Evolutionary conservation across 768 basidiomycete species (phyloP).

Genomic region (Kwoniella pini): DNA sequence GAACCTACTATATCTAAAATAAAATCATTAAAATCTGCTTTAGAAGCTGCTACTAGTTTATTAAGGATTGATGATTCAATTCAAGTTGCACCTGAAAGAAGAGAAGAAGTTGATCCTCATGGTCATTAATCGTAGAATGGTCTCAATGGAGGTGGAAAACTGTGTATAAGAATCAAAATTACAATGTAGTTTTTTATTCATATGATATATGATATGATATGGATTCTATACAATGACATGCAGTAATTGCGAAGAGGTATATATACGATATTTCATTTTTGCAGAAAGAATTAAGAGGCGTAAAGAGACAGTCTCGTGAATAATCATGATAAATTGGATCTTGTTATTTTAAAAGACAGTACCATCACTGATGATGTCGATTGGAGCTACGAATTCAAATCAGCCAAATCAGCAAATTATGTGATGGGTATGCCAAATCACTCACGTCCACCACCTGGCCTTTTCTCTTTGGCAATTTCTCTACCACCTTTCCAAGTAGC

Average conservation of each 20-base stretch:
- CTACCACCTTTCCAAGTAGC: conserved; percentile 97
- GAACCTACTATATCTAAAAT: conserved; percentile 98
- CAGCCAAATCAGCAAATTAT: too few relatives aligned
- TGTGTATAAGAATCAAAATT: neutral
- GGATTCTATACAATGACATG: too few relatives aligned
- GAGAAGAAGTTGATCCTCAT: conserved; percentile 52
- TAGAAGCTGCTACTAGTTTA: conserved; percentile 83
- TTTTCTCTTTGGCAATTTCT: conserved; percentile 78
- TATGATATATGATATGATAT: too few relatives aligned
- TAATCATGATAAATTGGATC: too few relatives aligned
- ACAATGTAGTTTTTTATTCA: neutral
- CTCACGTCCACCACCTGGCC: conserved; percentile 68
- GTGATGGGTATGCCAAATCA: too few relatives aligned
- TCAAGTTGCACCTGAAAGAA: conserved; percentile 50
- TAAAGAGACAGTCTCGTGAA: too few relatives aligned
- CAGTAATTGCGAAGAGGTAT: too few relatives aligned
- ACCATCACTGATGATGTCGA: conserved; percentile 25
- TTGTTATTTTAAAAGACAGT: conserved; percentile 15
- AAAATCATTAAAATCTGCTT: conserved; percentile 92
- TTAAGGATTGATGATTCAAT: conserved; percentile 78
- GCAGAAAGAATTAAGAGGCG: too few relatives aligned
- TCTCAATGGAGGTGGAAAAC: too few relatives aligned
- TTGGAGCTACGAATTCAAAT: conserved; percentile 4
- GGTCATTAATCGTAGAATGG: conserved; percentile 42
- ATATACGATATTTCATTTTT: too few relatives aligned